These are phyloP conservation scores for Teratosphaeria zuluensis DNA, from an alignment of 2,329 filamentous ascomycete species.

Conservation along the genomic window DNA sequence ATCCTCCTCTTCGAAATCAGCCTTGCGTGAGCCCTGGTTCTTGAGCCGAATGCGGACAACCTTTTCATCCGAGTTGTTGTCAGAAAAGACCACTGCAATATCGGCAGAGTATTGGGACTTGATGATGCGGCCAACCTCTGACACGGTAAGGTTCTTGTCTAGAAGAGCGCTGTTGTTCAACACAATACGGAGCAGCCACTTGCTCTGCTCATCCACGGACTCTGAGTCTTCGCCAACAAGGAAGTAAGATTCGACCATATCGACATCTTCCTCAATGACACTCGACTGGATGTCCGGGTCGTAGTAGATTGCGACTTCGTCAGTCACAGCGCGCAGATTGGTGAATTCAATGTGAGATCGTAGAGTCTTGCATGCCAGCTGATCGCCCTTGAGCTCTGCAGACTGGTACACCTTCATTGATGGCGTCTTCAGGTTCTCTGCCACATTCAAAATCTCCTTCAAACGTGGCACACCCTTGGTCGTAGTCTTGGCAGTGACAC, in stretches of 20 bases:
- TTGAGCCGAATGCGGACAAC: conserved; percentile 71
- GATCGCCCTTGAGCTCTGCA: conserved; percentile 49
- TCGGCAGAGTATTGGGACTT: conserved; percentile 80
- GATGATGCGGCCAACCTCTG: conserved; percentile 82
- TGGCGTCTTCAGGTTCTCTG: conserved; percentile 96
- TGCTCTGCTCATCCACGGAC: conserved; percentile 57
- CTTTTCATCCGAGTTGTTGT: conserved; percentile 93
- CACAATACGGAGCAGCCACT: conserved; percentile 89
- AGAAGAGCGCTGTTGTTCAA: conserved; percentile 90
- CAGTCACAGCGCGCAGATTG: conserved; percentile 80
- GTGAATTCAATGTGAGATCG: conserved; percentile 91
- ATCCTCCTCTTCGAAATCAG: conserved; percentile 60
- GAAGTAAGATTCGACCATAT: conserved; percentile 96
- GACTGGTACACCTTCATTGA: conserved; percentile 89
- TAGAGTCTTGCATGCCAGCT: conserved; percentile 74
- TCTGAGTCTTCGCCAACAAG: conserved; percentile 72
- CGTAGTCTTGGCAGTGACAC: conserved; percentile 99
- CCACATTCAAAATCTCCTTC: conserved; percentile 98
- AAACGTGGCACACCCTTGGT: conserved; percentile 97
- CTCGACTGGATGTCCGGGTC: conserved; percentile 83
- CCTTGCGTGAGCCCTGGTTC: conserved; percentile 38
- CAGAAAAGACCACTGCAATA: conserved; percentile 88
- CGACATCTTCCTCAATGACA: conserved; percentile 74
- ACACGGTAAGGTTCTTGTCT: conserved; percentile 84
- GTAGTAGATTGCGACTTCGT: conserved; percentile 93